These are phyloP conservation scores for Globisporangium paddicum DNA, from an alignment of 352 stramenopile genomes.

Conservation along the genomic window DNA sequence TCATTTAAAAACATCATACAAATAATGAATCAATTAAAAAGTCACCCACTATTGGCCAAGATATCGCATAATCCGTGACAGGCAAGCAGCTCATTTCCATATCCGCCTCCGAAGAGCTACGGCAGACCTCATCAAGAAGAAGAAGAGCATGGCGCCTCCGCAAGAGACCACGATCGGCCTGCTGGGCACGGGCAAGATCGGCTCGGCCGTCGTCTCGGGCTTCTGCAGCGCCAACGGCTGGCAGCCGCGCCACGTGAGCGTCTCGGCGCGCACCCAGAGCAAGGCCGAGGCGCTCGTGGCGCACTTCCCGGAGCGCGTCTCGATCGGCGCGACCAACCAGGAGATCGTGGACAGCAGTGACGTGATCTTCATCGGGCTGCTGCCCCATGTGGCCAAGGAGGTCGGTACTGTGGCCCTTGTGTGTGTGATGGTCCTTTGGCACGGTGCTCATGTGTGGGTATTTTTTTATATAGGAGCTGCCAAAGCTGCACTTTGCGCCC, in stretches of 20 bases:
- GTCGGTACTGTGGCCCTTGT: constrained; percentile 6
- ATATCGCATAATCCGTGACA: neutral
- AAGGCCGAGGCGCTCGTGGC: constrained; percentile 73
- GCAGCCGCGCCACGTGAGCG: constrained; percentile 66
- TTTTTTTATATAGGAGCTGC: constrained; percentile 37
- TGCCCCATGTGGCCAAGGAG: constrained; percentile 63
- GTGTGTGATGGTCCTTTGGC: neutral
- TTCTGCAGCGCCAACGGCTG: constrained; percentile 78
- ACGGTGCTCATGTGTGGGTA: neutral
- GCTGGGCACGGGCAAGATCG: constrained; percentile 85
- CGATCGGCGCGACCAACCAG: constrained; percentile 64
- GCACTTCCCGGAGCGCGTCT: constrained; percentile 64
- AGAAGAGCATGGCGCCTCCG: constrained; percentile 45
- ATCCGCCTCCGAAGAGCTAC: neutral
- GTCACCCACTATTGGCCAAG: too few species aligned
- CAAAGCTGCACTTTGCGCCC: constrained; percentile 57
- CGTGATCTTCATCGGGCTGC: constrained; percentile 77
- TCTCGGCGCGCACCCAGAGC: constrained; percentile 65
- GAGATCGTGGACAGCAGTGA: constrained; percentile 80
- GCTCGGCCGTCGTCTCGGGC: constrained; percentile 72
- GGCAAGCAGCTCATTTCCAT: neutral
- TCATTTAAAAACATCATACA: too few species aligned
- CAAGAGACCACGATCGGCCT: constrained; percentile 64
- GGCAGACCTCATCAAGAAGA: neutral
- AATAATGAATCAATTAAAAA: too few species aligned